phyloP scores from a whole-genome alignment of 768 basidiomycete species.

The Phylloporus sp. region DNA sequence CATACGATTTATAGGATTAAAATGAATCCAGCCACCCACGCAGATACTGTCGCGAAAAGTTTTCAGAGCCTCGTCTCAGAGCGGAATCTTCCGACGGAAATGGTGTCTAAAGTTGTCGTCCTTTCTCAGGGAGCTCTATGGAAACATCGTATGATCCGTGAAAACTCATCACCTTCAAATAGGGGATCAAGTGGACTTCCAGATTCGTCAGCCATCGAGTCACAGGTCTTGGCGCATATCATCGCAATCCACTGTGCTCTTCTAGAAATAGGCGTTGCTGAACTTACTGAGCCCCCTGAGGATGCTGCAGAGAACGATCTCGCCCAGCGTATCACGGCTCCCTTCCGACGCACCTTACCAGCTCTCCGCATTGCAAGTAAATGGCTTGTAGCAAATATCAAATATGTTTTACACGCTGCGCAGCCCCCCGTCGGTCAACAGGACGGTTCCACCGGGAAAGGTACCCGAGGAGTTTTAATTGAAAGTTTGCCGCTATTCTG shows the following conservation, averaged over 20 bases:
- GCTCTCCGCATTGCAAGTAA: constrained; percentile 84
- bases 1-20: constrained; percentile 20
- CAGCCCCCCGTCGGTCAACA: constrained; percentile 27
- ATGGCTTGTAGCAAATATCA: constrained; percentile 79
- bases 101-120: constrained; percentile 69
- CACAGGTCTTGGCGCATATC: constrained; percentile 62
- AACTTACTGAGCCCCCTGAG: constrained; percentile 54
- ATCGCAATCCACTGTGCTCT: constrained; percentile 61
- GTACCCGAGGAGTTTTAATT: constrained; percentile 26
- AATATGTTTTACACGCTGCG: constrained; percentile 53
- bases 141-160: constrained; percentile 75
- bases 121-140: constrained; percentile 80
- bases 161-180: constrained; percentile 32
- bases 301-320: constrained; percentile 57
- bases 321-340: constrained; percentile 80
- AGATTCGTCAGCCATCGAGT: constrained; percentile 47
- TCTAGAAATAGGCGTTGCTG: constrained; percentile 58
- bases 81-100: constrained; percentile 69
- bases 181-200: constrained; percentile 22
- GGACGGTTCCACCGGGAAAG: constrained; percentile 9
- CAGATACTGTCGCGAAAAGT: constrained; percentile 46
- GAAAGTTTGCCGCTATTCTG: constrained; percentile 56
- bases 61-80: constrained; percentile 62
- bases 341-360: constrained; percentile 81
- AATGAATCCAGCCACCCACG: constrained; percentile 48